Evolutionary conservation across 345 rosid genomes (phyloP).

Genomic region (Eucalyptus albens): DNA sequence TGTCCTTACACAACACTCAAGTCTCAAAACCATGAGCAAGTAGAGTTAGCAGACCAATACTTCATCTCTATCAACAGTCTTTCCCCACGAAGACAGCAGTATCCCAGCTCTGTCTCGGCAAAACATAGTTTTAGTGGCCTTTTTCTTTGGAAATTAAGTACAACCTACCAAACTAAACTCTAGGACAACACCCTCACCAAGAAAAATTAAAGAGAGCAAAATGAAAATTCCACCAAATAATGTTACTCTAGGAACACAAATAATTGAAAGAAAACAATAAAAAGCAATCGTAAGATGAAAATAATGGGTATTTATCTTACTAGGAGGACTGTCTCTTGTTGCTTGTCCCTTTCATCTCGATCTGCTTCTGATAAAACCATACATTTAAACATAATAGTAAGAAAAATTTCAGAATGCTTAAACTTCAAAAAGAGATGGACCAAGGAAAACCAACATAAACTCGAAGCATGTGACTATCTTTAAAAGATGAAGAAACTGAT

Average conservation of each 20-base stretch:
- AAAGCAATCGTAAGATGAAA: background rate
- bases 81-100: background rate
- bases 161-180: background rate
- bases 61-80: background rate
- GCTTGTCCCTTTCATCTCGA: slow-evolving; percentile 3
- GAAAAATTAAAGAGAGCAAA: background rate
- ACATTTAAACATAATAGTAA: background rate
- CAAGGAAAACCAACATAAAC: background rate
- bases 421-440: background rate
- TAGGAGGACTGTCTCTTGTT: background rate
- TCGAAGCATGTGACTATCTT: background rate
- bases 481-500: background rate
- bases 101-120: background rate
- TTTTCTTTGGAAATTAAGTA: background rate
- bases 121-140: background rate
- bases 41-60: background rate
- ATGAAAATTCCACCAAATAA: background rate
- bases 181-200: background rate
- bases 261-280: background rate
- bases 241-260: background rate
- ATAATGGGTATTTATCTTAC: slow-evolving; percentile 11
- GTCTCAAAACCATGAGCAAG: background rate
- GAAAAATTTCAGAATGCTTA: background rate
- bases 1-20: background rate
- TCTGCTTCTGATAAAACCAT: slow-evolving; percentile 9